Evolutionary conservation across 1,284 basidiomycete species (phyloP).

Genomic region (Xerocomus amazonicus): DNA sequence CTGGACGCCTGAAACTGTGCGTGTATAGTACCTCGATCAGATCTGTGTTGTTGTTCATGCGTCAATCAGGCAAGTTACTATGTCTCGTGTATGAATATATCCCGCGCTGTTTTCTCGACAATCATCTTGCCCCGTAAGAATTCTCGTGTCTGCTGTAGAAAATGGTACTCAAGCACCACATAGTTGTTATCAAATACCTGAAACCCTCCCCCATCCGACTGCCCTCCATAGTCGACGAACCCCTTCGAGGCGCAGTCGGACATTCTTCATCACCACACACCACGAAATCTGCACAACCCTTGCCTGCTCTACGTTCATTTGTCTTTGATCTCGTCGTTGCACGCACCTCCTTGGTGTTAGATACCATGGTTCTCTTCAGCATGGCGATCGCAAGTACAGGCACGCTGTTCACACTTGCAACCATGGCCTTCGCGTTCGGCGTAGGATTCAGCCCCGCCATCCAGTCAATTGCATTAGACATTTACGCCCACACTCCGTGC

Average conservation of each 20-base stretch:
- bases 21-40: slow-evolving; percentile 18
- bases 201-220: slow-evolving; percentile 42
- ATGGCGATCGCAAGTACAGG: slow-evolving; percentile 46
- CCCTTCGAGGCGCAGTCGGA: slow-evolving; percentile 25
- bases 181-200: slow-evolving; percentile 55
- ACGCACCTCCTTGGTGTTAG: slow-evolving; percentile 53
- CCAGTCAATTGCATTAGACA: slow-evolving; percentile 62
- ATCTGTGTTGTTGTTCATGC: slow-evolving; percentile 4
- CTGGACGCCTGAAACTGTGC: slow-evolving; percentile 72
- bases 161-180: slow-evolving; percentile 1
- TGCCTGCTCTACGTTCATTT: slow-evolving; percentile 38
- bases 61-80: slow-evolving; percentile 70
- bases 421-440: slow-evolving; percentile 50
- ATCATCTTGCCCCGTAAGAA: slow-evolving; percentile 63
- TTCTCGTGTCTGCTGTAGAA: slow-evolving; percentile 3
- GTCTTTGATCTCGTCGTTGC: slow-evolving; percentile 63
- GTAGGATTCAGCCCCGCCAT: slow-evolving; percentile 60
- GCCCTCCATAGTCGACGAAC: slow-evolving; percentile 31
- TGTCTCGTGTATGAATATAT: slow-evolving; percentile 58
- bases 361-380: slow-evolving; percentile 50
- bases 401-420: slow-evolving; percentile 45
- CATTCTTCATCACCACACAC: too few species aligned
- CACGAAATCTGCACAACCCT: background rate
- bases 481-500: slow-evolving; percentile 50
- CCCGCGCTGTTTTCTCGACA: slow-evolving; percentile 60